A percentile compares a stretch with the other conserved stretches of the same genome.
Conservation (phyloP, 1,139 yeast genomes). For the Taiozyma sp. region DNA sequence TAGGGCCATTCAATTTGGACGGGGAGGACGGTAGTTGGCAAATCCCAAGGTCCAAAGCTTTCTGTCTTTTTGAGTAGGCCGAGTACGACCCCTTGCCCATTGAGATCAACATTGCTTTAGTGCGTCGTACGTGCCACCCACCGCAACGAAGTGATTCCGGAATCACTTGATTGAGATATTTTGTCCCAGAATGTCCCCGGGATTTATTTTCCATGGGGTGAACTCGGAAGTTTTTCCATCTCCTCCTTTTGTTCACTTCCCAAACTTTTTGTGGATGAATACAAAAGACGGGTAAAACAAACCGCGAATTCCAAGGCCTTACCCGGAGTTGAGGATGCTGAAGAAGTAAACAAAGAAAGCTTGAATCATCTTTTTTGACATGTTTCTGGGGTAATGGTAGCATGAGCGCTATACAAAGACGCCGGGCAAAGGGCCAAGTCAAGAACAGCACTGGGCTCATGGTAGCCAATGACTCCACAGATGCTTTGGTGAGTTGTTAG, state of each 20-base stretch:
- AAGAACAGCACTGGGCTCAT: constrained; percentile 6
- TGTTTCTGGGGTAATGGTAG: neutral
- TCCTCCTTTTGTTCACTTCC: neutral
- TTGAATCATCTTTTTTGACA: neutral
- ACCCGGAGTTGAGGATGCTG: neutral
- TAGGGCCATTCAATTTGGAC: too few relatives aligned
- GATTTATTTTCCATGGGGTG: neutral
- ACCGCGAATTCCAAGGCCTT: neutral
- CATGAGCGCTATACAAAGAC: neutral
- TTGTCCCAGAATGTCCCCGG: neutral
- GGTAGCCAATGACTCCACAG: constrained; percentile 33
- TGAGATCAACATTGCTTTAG: too few relatives aligned
- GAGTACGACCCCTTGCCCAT: too few relatives aligned
- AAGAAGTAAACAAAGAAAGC: neutral
- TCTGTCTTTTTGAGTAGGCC: too few relatives aligned
- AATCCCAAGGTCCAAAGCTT: too few relatives aligned
- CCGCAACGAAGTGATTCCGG: too few relatives aligned
- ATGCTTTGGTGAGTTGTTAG: constrained; percentile 28
- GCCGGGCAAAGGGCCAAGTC: constrained; percentile 7
- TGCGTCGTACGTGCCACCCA: too few relatives aligned
- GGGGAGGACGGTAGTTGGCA: too few relatives aligned
- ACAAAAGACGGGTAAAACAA: too few relatives aligned
- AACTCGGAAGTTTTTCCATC: neutral
- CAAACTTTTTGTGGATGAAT: too few relatives aligned
- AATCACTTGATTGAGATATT: neutral